Base-by-base conservation (phyloP, 768 basidiomycete species). In the Cystoderma amianthinum region DNA sequence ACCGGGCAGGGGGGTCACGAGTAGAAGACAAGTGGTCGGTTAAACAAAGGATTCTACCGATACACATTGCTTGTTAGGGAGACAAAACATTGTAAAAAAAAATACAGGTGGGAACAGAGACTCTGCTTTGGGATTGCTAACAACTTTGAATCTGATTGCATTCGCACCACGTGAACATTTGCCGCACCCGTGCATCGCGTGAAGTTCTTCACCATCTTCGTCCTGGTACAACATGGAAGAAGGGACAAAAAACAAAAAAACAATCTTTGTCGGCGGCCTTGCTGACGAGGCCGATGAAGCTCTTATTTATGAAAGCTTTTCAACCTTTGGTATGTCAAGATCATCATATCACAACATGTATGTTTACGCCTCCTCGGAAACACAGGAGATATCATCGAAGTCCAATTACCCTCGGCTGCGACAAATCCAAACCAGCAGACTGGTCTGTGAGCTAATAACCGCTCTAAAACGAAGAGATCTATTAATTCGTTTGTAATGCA, bases 341-440 rank as follows among this genome's bases (percentile, higher is more conserved):
- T 18, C 21, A n/a, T 38, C 30, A 34, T 39, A 23, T 11, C 35
- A 41, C 24, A 28, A 36, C 32, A 15, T 36, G 12, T 17, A 17
- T 38, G 12, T 16, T 49, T 40, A 19, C 17, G 36, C n/a, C 34
- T 46, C 32, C 45, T 43, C 35, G 36, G 38, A 40, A 33, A 25
- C 47, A 41, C 61, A 95, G 92, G 92, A 32, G 94, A 96, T 57
- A 79, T 98, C 43, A 78, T 96, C 43, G 92, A 96, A 56, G 82
- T 98, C 16, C 87, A 91, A 52, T 65, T 97, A 32, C 94, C 94
- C 22, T 69, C 80, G 12, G 86, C 91, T 11, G 71, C 78, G 4
- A 75, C 78, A n/a, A 83, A 85, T 54, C 76, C 79, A 42, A 69
- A 73, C 48, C 66, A 76, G 43, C 80, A 79, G 41, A 65, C 72